Base-by-base conservation (phyloP, 768 basidiomycete species). In the Serendipita vermifera region DNA sequence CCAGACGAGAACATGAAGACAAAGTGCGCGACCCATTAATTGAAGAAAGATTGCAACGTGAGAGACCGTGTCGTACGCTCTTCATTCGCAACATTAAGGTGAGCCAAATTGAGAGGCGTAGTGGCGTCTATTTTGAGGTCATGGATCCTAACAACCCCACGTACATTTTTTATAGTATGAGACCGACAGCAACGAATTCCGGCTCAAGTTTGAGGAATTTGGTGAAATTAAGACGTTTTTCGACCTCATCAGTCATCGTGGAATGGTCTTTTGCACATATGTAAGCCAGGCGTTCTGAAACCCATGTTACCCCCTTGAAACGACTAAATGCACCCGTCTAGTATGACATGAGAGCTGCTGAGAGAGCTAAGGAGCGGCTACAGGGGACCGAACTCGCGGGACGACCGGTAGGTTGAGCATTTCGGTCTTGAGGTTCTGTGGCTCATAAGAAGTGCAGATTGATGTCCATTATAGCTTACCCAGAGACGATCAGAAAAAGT, bases 211-310 rank as follows among this genome's bases (percentile, higher is more conserved):
- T 69, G 89, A 90, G 71, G 84, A 86, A 58, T 87, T 90, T 65
- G 96, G 96, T 60, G 89, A 91, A 64, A 89, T 98, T 73, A 92
- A 91, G 71, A 92, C 88, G 1, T 97, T 93, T 68, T 98, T 97
- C 69, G 96, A 99, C 70, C 74, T 98, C 17, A 87, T 98, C 60
- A 78, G 81, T 48, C 93, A 87, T 9, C 78, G 96, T 59, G 96
- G 96, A n/a, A 96, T 99, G 88, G 86, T 97, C 13, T 99, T 99
- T 68, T 86, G 98, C 40, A 99, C 94, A 46, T 99, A 89, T 68
- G 96, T 98, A 72, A 79, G 94, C 80, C 48, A 40, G 33, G 22
- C 33, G 5, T 56, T 40, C 57, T 33, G 7, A 55, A 15, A 22
- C 24, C 56, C 38, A 26, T 46, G 15, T 9, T 6, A 29, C 14